Evolutionary conservation across 2,329 filamentous ascomycete species (phyloP).

Genomic region (Capronia coronata): DNA sequence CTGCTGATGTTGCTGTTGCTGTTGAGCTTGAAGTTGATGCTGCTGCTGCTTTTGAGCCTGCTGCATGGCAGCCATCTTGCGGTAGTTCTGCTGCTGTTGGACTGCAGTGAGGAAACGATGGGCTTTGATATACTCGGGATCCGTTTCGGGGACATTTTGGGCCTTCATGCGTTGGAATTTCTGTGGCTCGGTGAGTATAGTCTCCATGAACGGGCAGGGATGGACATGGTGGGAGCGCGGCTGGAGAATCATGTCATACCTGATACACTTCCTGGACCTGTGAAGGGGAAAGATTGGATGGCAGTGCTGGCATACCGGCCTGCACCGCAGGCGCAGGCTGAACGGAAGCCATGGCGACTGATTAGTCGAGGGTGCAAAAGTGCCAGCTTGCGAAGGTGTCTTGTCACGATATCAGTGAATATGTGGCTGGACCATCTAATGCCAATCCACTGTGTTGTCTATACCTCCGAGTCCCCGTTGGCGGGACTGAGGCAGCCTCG

Average conservation of each 20-base stretch:
- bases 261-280: constrained; percentile 67
- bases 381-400: constrained; percentile 3
- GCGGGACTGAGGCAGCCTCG: constrained; percentile 16
- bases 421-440: constrained; percentile 12
- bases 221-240: constrained; percentile 8
- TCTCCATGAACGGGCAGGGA: background rate
- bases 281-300: constrained; percentile 64
- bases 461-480: constrained; percentile 4
- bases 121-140: constrained; percentile 81
- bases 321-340: constrained; percentile 65
- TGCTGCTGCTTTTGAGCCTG: constrained; percentile 49
- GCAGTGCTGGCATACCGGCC: constrained; percentile 57
- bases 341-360: constrained; percentile 66
- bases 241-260: constrained; percentile 32
- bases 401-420: constrained; percentile 11
- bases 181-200: constrained; percentile 47
- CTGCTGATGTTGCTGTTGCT: constrained; percentile 27
- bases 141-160: constrained; percentile 68
- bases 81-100: constrained; percentile 58
- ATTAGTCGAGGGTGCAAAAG: constrained; percentile 5
- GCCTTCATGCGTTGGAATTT: constrained; percentile 87
- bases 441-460: background rate
- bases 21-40: constrained; percentile 32
- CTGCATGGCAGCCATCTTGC: constrained; percentile 51
- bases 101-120: constrained; percentile 68